These are phyloP conservation scores for Phytophthora pseudosyringae DNA, from an alignment of 352 stramenopile species.

Conservation along the genomic window DNA sequence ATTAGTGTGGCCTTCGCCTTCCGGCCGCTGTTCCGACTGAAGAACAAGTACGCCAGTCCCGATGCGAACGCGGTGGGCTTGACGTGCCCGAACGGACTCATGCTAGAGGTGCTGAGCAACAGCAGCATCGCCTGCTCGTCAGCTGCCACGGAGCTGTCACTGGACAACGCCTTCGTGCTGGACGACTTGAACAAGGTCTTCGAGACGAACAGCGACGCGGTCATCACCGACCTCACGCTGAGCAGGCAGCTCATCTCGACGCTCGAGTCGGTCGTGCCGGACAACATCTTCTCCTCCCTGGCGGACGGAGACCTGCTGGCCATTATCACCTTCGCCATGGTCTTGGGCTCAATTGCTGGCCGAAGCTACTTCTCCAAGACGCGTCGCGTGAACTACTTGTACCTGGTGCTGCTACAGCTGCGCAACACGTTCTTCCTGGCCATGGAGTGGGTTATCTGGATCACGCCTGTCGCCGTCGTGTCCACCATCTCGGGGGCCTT, in stretches of 20 bases:
- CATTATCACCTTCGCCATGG: slow-evolving; percentile 76
- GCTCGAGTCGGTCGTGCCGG: slow-evolving; percentile 59
- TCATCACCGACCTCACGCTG: slow-evolving; percentile 55
- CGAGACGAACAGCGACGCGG: slow-evolving; percentile 43
- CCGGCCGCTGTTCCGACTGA: slow-evolving; percentile 57
- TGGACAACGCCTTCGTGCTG: slow-evolving; percentile 48
- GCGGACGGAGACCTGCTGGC: slow-evolving; percentile 57
- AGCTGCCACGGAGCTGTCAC: slow-evolving; percentile 28
- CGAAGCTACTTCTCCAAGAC: slow-evolving; percentile 69
- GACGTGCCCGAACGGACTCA: slow-evolving; percentile 52
- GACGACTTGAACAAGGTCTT: slow-evolving; percentile 60
- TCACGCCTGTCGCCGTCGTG: slow-evolving; percentile 68
- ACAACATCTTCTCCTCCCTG: slow-evolving; percentile 69
- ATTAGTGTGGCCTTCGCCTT: slow-evolving; percentile 66
- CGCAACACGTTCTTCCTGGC: slow-evolving; percentile 77
- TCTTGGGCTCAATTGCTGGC: slow-evolving; percentile 63
- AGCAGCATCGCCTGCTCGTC: slow-evolving; percentile 37
- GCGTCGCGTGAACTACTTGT: slow-evolving; percentile 67
- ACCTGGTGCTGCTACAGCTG: slow-evolving; percentile 67
- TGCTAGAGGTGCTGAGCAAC: slow-evolving; percentile 42
- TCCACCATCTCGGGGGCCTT: slow-evolving; percentile 73
- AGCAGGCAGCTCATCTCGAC: slow-evolving; percentile 71
- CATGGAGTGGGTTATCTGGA: slow-evolving; percentile 73
- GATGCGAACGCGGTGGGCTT: slow-evolving; percentile 52
- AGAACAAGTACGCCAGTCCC: slow-evolving; percentile 19